Percentiles rank a stretch among this genome's conserved stretches.
phyloP scores from a whole-genome alignment of 495 filamentous ascomycete genomes.

The Daldinia vernicosa region DNA sequence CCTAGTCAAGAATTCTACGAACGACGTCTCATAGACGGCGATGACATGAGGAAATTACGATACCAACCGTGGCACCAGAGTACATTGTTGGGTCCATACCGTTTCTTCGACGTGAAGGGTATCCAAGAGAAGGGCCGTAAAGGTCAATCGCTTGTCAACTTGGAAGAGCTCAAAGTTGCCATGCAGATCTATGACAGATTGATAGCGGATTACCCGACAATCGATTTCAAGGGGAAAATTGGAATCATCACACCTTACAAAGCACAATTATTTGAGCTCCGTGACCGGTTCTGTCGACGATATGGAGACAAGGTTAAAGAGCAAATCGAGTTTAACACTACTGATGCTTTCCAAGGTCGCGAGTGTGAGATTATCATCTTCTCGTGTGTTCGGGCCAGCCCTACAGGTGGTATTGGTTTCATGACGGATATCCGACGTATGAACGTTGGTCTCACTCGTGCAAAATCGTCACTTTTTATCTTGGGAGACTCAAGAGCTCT shows the following conservation, averaged over 20 bases:
- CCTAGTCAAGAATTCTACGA: slow-evolving; percentile 94
- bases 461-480: slow-evolving; percentile 94
- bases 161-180: slow-evolving; percentile 83
- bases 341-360: slow-evolving; percentile 95
- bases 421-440: slow-evolving; percentile 97
- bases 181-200: slow-evolving; percentile 84
- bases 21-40: slow-evolving; percentile 81
- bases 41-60: slow-evolving; percentile 78
- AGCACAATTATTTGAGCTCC: slow-evolving; percentile 84
- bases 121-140: slow-evolving; percentile 78
- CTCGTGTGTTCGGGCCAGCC: slow-evolving; percentile 92
- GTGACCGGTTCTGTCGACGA: slow-evolving; percentile 69
- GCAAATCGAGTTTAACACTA: slow-evolving; percentile 94
- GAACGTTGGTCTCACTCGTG: slow-evolving; percentile 97
- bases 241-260: slow-evolving; percentile 99
- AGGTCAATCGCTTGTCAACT: slow-evolving; percentile 90
- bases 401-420: slow-evolving; percentile 93
- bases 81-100: slow-evolving; percentile 83
- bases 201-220: slow-evolving; percentile 70
- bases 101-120: slow-evolving; percentile 97
- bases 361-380: slow-evolving; percentile 99
- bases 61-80: slow-evolving; percentile 85
- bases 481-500: slow-evolving; percentile 89
- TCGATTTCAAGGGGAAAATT: slow-evolving; percentile 82
- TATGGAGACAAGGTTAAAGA: slow-evolving; percentile 81